A percentile compares a stretch with the other conserved stretches of the same genome.
phyloP scores from a whole-genome alignment of 768 basidiomycete species.

The Serendipita vermifera region DNA sequence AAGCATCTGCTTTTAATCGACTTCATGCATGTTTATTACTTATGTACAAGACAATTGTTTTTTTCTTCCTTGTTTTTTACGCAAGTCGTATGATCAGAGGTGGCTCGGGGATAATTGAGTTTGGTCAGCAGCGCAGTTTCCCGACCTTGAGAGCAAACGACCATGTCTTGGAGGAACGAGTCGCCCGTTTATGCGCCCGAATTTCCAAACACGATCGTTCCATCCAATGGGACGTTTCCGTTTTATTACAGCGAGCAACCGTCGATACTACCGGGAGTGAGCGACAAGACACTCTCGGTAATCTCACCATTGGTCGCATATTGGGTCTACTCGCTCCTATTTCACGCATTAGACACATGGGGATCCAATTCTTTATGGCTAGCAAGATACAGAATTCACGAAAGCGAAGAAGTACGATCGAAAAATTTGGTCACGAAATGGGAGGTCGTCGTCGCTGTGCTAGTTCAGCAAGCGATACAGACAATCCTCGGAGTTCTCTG shows the following conservation, averaged over 20 bases:
- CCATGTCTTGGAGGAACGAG: background rate
- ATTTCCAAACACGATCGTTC: conserved; percentile 11
- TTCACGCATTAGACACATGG: conserved; percentile 70
- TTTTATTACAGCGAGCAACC: conserved; percentile 26
- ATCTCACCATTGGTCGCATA: conserved; percentile 67
- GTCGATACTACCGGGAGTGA: conserved; percentile 37
- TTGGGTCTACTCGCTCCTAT: conserved; percentile 70
- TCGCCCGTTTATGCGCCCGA: background rate
- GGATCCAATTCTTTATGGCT: conserved; percentile 49
- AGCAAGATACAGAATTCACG: conserved; percentile 77
- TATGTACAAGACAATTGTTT: conserved; percentile 6
- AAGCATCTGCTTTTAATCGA: background rate
- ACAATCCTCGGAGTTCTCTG: conserved; percentile 59
- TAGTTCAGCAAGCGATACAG: conserved; percentile 79
- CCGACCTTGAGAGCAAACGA: too few relatives aligned
- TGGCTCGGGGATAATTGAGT: too few relatives aligned
- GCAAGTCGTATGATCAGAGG: too few relatives aligned
- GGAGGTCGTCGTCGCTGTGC: conserved; percentile 66
- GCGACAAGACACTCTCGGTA: conserved; percentile 61
- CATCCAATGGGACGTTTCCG: conserved; percentile 19
- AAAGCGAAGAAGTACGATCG: conserved; percentile 60
- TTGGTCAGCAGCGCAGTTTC: too few relatives aligned
- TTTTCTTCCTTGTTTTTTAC: too few relatives aligned
- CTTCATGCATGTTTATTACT: conserved; percentile 1
- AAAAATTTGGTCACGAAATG: conserved; percentile 60